Conservation (phyloP, 129 eudicot species). For the Escallonia rubra region DNA sequence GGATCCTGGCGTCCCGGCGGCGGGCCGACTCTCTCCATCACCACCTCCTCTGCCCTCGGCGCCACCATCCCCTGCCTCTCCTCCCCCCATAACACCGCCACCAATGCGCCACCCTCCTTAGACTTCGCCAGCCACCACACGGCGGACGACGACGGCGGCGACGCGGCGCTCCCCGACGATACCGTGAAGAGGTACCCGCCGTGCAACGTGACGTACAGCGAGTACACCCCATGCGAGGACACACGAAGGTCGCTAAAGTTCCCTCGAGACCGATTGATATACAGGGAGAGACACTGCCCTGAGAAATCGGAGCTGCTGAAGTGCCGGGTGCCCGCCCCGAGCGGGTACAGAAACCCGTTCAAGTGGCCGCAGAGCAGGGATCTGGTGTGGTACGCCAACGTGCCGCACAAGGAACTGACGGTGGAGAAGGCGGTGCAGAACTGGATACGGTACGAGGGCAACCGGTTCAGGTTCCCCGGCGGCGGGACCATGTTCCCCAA, state of each 20-base stretch:
- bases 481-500: constrained; percentile 98
- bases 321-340: constrained; percentile 89
- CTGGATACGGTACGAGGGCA: constrained; percentile 92
- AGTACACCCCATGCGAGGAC: constrained; percentile 93
- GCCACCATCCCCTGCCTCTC: constrained; percentile 26
- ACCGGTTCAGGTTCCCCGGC: constrained; percentile 97
- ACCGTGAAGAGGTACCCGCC: constrained; percentile 45
- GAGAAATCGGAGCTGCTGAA: constrained; percentile 51
- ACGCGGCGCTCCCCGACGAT: constrained; percentile 9
- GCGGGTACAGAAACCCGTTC: constrained; percentile 80
- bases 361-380: constrained; percentile 90
- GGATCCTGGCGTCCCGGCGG: constrained; percentile 52
- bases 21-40: constrained; percentile 13
- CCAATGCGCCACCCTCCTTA: constrained; percentile 14
- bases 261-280: constrained; percentile 50
- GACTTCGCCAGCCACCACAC: constrained; percentile 77
- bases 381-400: constrained; percentile 86
- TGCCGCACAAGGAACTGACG: constrained; percentile 86
- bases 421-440: constrained; percentile 97
- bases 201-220: constrained; percentile 48
- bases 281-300: constrained; percentile 91
- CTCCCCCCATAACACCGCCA: constrained; percentile 6
- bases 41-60: constrained; percentile 23
- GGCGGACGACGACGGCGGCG: constrained; percentile 16
- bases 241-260: constrained; percentile 48